A percentile compares a stretch with the other conserved stretches of the same genome.
phyloP scores from a whole-genome alignment of 768 basidiomycete genomes.

The Mycena latifolia region DNA sequence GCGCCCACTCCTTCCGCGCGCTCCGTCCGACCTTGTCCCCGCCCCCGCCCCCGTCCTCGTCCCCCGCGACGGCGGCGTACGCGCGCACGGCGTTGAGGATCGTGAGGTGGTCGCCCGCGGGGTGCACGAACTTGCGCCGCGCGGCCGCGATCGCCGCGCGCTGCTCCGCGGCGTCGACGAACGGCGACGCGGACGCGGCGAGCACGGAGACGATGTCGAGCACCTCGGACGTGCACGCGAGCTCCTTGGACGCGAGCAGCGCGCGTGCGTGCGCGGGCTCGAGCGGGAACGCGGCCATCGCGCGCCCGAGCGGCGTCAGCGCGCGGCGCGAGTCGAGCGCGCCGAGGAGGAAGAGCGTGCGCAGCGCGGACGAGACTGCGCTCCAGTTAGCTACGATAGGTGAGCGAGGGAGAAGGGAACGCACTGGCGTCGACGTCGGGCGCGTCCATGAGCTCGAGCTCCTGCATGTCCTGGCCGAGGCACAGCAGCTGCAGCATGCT shows the following conservation, averaged over 20 bases:
- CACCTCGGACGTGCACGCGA: conserved; percentile 82
- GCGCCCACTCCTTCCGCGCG: conserved; percentile 82
- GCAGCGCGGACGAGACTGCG: conserved; percentile 72
- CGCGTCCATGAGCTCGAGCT: conserved; percentile 90
- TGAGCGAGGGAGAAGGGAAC: conserved; percentile 37
- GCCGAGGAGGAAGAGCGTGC: conserved; percentile 82
- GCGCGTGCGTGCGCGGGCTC: conserved; percentile 87
- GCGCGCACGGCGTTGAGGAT: conserved; percentile 87
- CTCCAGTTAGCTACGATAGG: background rate
- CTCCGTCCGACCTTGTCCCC: conserved; percentile 25
- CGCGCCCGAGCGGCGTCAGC: conserved; percentile 80
- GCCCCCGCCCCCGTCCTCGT: conserved; percentile 19
- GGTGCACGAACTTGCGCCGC: conserved; percentile 83
- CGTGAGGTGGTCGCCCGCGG: conserved; percentile 92
- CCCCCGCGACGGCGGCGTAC: conserved; percentile 76
- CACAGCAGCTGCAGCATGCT: conserved; percentile 90
- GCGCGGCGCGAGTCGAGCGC: conserved; percentile 76
- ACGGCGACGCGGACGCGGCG: conserved; percentile 84
- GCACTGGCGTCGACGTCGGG: conserved; percentile 82
- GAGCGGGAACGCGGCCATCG: conserved; percentile 94
- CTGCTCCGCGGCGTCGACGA: conserved; percentile 80
- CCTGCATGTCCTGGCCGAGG: conserved; percentile 82
- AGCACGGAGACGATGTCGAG: conserved; percentile 89
- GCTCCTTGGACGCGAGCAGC: conserved; percentile 80
- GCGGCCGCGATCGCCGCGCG: conserved; percentile 80